These are phyloP conservation scores for Coemansia sp. DNA, from an alignment of 192 early-diverging fungal species.

Conservation along the genomic window DNA sequence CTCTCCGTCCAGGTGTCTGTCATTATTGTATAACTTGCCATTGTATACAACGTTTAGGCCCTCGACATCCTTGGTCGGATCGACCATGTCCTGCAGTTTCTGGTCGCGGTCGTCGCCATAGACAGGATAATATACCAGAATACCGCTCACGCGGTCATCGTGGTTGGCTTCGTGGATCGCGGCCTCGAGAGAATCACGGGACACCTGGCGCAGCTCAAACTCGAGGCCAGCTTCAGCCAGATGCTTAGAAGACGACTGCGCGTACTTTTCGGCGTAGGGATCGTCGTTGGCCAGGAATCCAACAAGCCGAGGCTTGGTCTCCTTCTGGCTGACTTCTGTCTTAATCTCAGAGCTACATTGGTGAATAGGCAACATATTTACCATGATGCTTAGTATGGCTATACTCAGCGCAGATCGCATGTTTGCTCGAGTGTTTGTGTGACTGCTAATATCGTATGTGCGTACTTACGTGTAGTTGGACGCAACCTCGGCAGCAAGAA, in stretches of 20 bases:
- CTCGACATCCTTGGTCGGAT: conserved; percentile 91
- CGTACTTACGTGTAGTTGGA: conserved; percentile 51
- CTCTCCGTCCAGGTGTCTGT: conserved; percentile 79
- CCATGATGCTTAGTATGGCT: too few species aligned
- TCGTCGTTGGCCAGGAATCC: conserved; percentile 97
- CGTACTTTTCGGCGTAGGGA: conserved; percentile 87
- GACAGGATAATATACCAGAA: conserved; percentile 99
- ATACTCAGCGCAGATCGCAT: not conserved
- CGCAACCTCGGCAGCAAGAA: conserved; percentile 54
- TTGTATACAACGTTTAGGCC: conserved; percentile 92
- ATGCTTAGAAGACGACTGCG: conserved; percentile 93
- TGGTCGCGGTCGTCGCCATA: conserved; percentile 93
- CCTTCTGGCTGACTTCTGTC: conserved; percentile 61
- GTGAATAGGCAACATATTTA: not conserved
- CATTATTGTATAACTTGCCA: conserved; percentile 96
- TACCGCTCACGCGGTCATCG: conserved; percentile 83
- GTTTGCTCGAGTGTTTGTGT: not conserved
- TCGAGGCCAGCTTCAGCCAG: conserved; percentile 85
- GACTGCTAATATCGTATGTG: conserved; percentile 1
- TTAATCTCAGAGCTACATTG: conserved; percentile 33
- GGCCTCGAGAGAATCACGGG: conserved; percentile 80
- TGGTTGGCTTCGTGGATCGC: conserved; percentile 85
- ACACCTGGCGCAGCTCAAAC: conserved; percentile 86
- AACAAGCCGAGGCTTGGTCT: conserved; percentile 71
- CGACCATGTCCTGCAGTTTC: conserved; percentile 90